Evolutionary conservation across 2,329 filamentous ascomycete genomes (phyloP).

Genomic region (Cryoendolithus antarcticus): DNA sequence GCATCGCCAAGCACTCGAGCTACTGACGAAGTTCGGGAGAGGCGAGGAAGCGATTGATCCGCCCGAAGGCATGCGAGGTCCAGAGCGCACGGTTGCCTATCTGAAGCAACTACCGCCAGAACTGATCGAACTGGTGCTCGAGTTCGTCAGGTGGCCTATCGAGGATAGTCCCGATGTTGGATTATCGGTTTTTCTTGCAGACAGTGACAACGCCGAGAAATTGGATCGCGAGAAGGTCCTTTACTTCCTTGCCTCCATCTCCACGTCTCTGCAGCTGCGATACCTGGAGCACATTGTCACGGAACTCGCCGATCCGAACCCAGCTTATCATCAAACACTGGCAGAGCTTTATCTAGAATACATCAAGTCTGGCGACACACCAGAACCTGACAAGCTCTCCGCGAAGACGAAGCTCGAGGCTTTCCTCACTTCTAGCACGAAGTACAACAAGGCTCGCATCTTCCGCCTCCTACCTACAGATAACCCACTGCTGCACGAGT

Average conservation of each 20-base stretch:
- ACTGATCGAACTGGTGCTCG: conserved; percentile 78
- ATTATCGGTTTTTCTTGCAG: conserved; percentile 87
- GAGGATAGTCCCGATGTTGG: conserved; percentile 58
- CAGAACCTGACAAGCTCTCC: conserved; percentile 20
- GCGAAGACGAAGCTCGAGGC: conserved; percentile 49
- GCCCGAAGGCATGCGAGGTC: conserved; percentile 55
- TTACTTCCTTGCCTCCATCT: conserved; percentile 58
- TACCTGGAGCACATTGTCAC: conserved; percentile 87
- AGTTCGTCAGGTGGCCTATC: conserved; percentile 84
- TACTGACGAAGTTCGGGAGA: conserved; percentile 69
- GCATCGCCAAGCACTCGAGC: conserved; percentile 71
- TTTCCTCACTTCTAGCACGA: conserved; percentile 63
- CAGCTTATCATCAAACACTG: conserved; percentile 76
- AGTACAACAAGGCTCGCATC: conserved; percentile 57
- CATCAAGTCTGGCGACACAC: conserved; percentile 30
- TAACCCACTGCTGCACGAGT: conserved; percentile 75
- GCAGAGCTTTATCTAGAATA: conserved; percentile 57
- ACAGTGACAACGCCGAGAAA: conserved; percentile 89
- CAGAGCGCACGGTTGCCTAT: conserved; percentile 74
- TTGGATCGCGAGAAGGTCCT: conserved; percentile 67
- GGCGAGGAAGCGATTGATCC: conserved; percentile 34
- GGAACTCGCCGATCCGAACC: conserved; percentile 72
- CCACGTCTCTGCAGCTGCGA: conserved; percentile 57
- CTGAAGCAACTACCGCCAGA: conserved; percentile 80
- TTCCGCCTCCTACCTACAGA: conserved; percentile 68